Conservation (phyloP, 495 filamentous ascomycete genomes). For the Penicillium diatomitis region DNA sequence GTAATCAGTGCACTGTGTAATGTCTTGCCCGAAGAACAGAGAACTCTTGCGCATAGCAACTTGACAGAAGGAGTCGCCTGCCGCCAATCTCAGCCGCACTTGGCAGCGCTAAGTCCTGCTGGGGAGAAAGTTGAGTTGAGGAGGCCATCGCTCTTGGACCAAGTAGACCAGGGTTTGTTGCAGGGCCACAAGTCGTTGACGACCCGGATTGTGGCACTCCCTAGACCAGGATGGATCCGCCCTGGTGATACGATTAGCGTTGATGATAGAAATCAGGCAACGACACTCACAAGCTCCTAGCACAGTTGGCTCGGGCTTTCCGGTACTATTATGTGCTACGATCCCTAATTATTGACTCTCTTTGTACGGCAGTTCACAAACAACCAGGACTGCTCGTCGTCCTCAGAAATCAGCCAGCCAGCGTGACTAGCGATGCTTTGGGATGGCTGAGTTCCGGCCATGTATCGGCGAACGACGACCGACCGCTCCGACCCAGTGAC, state of each 20-base stretch:
- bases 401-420: conserved; percentile 3
- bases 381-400: conserved; percentile 10
- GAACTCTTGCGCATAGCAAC: neutral
- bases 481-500: conserved; percentile 8
- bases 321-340: conserved; percentile 9
- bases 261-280: conserved; percentile 4
- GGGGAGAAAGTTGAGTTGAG: too few relatives aligned
- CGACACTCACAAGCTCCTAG: conserved; percentile 2
- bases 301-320: neutral
- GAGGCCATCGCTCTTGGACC: neutral
- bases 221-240: neutral
- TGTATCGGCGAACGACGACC: conserved; percentile 8
- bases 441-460: conserved; percentile 12
- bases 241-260: neutral
- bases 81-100: neutral
- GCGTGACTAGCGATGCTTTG: conserved; percentile 15
- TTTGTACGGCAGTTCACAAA: too few relatives aligned
- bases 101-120: too few relatives aligned
- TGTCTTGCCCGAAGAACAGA: too few relatives aligned
- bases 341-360: conserved; percentile 3
- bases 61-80: neutral
- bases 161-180: neutral
- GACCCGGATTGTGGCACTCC: neutral
- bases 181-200: neutral
- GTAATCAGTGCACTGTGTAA: too few relatives aligned